These are phyloP conservation scores for Gnomoniopsis smithogilvyi DNA, from an alignment of 2,329 filamentous ascomycete genomes.

Conservation along the genomic window DNA sequence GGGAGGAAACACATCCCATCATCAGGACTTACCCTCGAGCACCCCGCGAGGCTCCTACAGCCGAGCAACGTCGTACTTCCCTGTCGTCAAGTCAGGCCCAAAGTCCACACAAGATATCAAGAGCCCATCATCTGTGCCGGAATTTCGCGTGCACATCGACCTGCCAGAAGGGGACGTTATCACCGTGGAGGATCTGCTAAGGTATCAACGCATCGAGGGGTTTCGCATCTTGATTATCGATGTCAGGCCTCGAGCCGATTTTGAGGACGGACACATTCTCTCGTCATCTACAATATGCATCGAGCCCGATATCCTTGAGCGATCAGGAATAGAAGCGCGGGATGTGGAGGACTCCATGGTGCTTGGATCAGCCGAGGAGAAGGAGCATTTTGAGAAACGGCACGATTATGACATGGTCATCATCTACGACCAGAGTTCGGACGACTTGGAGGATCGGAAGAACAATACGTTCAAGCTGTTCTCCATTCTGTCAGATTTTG, in stretches of 20 bases:
- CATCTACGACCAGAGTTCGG: constrained; percentile 76
- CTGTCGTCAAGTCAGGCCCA: constrained; percentile 12
- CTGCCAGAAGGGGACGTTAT: constrained; percentile 57
- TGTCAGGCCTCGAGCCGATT: constrained; percentile 74
- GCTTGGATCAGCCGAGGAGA: constrained; percentile 71
- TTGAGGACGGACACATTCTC: constrained; percentile 86
- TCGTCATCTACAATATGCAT: constrained; percentile 83
- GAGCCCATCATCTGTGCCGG: constrained; percentile 25
- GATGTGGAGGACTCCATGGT: constrained; percentile 66
- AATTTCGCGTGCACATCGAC: constrained; percentile 34
- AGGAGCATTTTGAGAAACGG: constrained; percentile 66
- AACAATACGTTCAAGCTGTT: constrained; percentile 68
- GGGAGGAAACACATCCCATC: constrained; percentile 66
- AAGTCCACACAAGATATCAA: constrained; percentile 21
- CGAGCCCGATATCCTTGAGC: constrained; percentile 71
- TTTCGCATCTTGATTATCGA: constrained; percentile 80
- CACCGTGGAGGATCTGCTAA: constrained; percentile 65
- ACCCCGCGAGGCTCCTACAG: constrained; percentile 62
- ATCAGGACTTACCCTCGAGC: constrained; percentile 63
- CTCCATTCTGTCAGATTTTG: constrained; percentile 80
- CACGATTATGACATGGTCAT: constrained; percentile 83
- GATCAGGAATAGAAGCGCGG: constrained; percentile 62
- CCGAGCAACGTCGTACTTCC: constrained; percentile 49
- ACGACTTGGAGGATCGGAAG: constrained; percentile 43
- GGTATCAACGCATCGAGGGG: constrained; percentile 58